phyloP scores from a whole-genome alignment of 345 rosid species.

The Ceriops decandra region DNA sequence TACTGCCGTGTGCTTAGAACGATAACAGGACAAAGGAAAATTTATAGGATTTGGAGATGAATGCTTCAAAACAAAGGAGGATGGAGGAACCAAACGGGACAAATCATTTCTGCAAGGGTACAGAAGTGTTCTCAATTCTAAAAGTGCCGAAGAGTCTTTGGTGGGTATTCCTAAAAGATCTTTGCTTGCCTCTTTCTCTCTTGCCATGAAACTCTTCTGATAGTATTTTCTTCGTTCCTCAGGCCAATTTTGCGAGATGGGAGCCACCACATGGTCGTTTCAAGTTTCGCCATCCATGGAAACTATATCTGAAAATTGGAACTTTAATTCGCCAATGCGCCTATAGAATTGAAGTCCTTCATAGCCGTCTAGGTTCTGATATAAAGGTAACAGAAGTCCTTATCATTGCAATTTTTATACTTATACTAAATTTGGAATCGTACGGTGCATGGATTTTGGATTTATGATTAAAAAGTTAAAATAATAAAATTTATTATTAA shows the following conservation, averaged over 20 bases:
- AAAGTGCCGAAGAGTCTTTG: conserved; percentile 64
- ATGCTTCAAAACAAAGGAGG: conserved; percentile 33
- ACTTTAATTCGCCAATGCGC: conserved; percentile 54
- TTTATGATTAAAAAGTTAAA: no score
- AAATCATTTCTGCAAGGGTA: conserved; percentile 44
- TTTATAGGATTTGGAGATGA: conserved; percentile 55
- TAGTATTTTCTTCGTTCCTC: neutral
- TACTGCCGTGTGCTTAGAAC: neutral
- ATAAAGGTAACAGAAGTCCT: conserved; percentile 28
- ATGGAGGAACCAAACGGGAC: conserved; percentile 23
- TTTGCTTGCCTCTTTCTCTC: no score
- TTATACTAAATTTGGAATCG: no score
- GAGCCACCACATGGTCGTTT: conserved; percentile 80
- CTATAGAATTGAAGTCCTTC: conserved; percentile 53
- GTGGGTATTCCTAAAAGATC: conserved; percentile 29
- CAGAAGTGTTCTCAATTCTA: conserved; percentile 53
- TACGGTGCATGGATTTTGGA: no score
- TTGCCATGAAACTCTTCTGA: neutral
- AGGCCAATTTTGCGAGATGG: conserved; percentile 89
- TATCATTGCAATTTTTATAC: no score
- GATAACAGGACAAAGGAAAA: neutral
- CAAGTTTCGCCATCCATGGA: conserved; percentile 75
- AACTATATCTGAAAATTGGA: conserved; percentile 56
- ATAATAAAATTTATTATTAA: no score
- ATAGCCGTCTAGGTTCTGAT: conserved; percentile 42